Percentiles rank a stretch among this genome's conserved stretches.
phyloP scores from a whole-genome alignment of 1,284 basidiomycete species.

The Apiotrichum akiyoshidainum region DNA sequence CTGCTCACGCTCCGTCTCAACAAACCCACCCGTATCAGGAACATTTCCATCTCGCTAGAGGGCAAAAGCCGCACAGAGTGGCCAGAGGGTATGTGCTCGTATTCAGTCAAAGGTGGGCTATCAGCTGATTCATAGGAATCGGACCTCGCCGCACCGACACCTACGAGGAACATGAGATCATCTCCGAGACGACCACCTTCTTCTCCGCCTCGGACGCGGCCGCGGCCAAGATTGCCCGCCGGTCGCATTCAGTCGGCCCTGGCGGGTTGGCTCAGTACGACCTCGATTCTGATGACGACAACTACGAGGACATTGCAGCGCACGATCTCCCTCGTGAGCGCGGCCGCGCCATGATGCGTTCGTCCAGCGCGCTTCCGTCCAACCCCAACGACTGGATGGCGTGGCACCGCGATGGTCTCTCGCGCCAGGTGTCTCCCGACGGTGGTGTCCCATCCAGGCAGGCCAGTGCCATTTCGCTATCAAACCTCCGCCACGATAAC shows the following conservation, averaged over 20 bases:
- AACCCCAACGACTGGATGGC: slow-evolving; percentile 23
- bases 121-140: slow-evolving; percentile 57
- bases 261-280: slow-evolving; percentile 53
- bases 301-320: slow-evolving; percentile 44
- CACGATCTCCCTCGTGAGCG: slow-evolving; percentile 11
- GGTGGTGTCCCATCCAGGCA: neutral
- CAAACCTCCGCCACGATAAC: slow-evolving; percentile 1
- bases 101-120: slow-evolving; percentile 11
- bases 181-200: slow-evolving; percentile 68
- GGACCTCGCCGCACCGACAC: slow-evolving; percentile 76
- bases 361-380: slow-evolving; percentile 39
- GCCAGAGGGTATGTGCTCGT: slow-evolving; percentile 86
- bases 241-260: slow-evolving; percentile 76
- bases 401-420: slow-evolving; percentile 27
- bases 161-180: slow-evolving; percentile 73
- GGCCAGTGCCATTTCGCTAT: slow-evolving; percentile 1
- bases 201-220: slow-evolving; percentile 58
- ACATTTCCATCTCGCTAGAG: slow-evolving; percentile 73
- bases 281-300: slow-evolving; percentile 41
- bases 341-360: slow-evolving; percentile 16
- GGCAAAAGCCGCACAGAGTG: slow-evolving; percentile 68
- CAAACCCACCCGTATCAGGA: slow-evolving; percentile 82
- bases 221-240: slow-evolving; percentile 44
- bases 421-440: slow-evolving; percentile 15
- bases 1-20: slow-evolving; percentile 73